A percentile compares a stretch with the other conserved stretches of the same genome.
Conservation (phyloP, 139 green algal species). For the Tetraselmis striata region DNA sequence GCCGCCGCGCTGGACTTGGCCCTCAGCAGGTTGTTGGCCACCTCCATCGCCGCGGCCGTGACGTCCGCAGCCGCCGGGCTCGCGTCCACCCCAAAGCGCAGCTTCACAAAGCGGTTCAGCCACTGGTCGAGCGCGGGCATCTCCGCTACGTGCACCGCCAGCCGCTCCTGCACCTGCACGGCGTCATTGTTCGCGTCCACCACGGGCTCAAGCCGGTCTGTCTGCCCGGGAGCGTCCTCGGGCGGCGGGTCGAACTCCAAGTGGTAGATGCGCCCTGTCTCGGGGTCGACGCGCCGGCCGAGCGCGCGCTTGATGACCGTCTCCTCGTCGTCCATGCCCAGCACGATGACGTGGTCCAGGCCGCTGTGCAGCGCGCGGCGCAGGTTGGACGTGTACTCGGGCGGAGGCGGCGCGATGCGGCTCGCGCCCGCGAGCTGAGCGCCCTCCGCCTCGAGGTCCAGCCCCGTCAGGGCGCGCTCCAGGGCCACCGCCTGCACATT, state of each 20-base stretch:
- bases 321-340: constrained; percentile 20
- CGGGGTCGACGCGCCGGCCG: constrained; percentile 29
- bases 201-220: constrained; percentile 43
- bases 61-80: constrained; percentile 28
- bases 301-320: constrained; percentile 28
- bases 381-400: constrained; percentile 34
- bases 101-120: constrained; percentile 47
- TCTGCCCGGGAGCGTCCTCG: constrained; percentile 44
- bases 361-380: constrained; percentile 31
- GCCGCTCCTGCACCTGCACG: constrained; percentile 37
- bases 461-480: constrained; percentile 64
- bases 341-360: constrained; percentile 61
- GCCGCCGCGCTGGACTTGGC: constrained; percentile 3
- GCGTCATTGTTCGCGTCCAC: constrained; percentile 33
- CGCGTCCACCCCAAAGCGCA: constrained; percentile 40
- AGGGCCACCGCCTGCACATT: constrained; percentile 46
- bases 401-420: constrained; percentile 47
- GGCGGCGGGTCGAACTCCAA: constrained; percentile 64
- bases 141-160: constrained; percentile 14
- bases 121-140: constrained; percentile 21
- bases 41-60: constrained; percentile 14
- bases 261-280: constrained; percentile 61
- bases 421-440: constrained; percentile 25
- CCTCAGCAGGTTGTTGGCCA: background rate
- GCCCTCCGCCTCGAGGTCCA: constrained; percentile 58